A percentile compares a stretch with the other conserved stretches of the same genome.
phyloP scores from a whole-genome alignment of 2,329 filamentous ascomycete genomes.

The Cercospora sp. region DNA sequence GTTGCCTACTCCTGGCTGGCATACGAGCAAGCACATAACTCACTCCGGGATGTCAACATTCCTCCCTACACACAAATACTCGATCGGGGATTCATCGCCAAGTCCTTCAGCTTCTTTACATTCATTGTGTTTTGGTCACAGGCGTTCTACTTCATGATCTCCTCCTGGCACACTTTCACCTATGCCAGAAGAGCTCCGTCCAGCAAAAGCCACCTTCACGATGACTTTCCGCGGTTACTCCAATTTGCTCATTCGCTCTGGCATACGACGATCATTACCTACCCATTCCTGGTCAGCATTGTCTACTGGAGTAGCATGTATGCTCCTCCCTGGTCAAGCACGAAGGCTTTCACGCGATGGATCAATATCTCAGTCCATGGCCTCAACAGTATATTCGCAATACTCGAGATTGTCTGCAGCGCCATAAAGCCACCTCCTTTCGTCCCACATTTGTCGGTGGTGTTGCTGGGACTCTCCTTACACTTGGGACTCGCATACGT shows the following conservation, averaged over 20 bases:
- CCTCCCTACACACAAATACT: conserved; percentile 15
- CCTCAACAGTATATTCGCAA: conserved; percentile 22
- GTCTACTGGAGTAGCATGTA: conserved; percentile 23
- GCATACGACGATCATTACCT: conserved; percentile 13
- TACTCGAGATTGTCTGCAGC: conserved; percentile 15
- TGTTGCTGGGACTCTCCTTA: conserved; percentile 11
- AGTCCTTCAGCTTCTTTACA: conserved; percentile 25
- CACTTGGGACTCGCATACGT: conserved; percentile 20
- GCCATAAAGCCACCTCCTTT: conserved; percentile 17
- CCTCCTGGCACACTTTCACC: conserved; percentile 18
- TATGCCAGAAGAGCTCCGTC: conserved; percentile 4
- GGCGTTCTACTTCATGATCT: conserved; percentile 21
- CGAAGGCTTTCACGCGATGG: conserved; percentile 16
- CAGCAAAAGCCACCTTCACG: conserved; percentile 5
- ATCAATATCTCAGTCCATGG: conserved; percentile 23
- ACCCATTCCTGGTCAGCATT: conserved; percentile 14
- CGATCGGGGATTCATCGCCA: conserved; percentile 15
- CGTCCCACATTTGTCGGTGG: conserved; percentile 12
- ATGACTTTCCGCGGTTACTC: conserved; percentile 6
- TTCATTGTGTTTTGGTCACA: conserved; percentile 22
- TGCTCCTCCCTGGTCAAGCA: conserved; percentile 9
- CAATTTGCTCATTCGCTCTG: conserved; percentile 15
- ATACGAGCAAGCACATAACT: conserved; percentile 8
- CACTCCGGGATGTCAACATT: conserved; percentile 16
- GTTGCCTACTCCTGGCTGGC: conserved; percentile 21